Evolutionary conservation across 306 rosid genomes (phyloP), one percentile per base, ranked within the genome.

Genomic region (Dalbergia oliveri): DNA sequence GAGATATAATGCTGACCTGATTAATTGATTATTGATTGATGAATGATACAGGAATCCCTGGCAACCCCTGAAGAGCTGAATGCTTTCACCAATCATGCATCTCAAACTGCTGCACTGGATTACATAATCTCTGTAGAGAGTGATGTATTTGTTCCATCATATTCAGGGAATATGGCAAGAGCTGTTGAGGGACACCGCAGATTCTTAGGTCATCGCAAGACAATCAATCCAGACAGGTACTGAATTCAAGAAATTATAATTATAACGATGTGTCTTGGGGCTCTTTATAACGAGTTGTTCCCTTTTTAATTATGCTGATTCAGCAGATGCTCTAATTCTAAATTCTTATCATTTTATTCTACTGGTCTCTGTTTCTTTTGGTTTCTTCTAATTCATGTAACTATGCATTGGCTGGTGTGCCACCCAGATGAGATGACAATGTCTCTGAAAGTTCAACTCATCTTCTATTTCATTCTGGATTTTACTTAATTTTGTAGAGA

Each of bases 111-210:
- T 26, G 97, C 94, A 21, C 87, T 95, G 50, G 99, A 95, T 88
- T 93, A 93, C 88, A 84, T 95, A 79, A 89, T 93, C 83, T 95
- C 96, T 70, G 82, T 91, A 6, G 94, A 93, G 91, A 91, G 99
- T 71, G 96, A 93, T 83, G 94, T 95, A 75, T 95, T 95, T 79
- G 74, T 91, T 64, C 96, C 99, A 31, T 79, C 99, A 61, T 80
- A 95, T 85, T 88, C 97, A 5, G 99, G 99, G 78, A 93, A 95
- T 85, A 93, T 95, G 99, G 98, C 97, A 54, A 87, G 97, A 85
- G 92, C 99, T 44, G 98, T 95, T 43, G 98, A 93, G 90, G 99
- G 99, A 11, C 98, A 95, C 79, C 97, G 98, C 13, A 88, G 98
- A 81, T 95, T 88, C 86, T 80, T 95, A 73, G 96, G 97, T 43